Base-by-base conservation (phyloP, 345 rosid genomes). In the Heritiera fomes region DNA sequence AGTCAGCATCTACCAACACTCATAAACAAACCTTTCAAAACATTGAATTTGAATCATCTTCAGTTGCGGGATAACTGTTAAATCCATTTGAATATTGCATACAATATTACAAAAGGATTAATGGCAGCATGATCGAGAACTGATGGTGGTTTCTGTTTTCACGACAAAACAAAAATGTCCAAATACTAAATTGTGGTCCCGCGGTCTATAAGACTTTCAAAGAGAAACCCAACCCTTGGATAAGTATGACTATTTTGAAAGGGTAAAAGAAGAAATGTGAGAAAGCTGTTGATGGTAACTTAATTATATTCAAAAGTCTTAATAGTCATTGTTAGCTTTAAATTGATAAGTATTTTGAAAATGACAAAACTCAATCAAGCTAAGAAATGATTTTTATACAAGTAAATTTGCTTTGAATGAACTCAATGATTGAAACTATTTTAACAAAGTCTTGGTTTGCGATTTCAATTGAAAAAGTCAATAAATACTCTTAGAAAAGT, bases 71-170 rank as follows among this genome's bases (percentile, higher is more conserved):
- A 50, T 23, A 52, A 41, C 28, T 32, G 50, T 65, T 64, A 67
- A 75, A 75, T 65, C 73, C 55, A 55, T 63, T 49, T 32, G 12
- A 28, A 73, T 46, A 32, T 5, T 69, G 49, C 28, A 23, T 62
- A 62, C 47, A 41, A 15, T 43, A 43, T 6, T 3, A 15, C 6
- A 28, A 52, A 23, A 23, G 28, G 28, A 23, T 23, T 23, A 64
- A 58, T 8, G 20, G 75, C 75, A 68, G 75, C 75, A 50, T 56
- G 62, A 75, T 75, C 79, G 63, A 80, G 75, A 75, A 62, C 40
- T 80, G 78, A 75, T 56, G 60, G 74, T 23, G 67, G 56, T 23
- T 23, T 23, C 28, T 23, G 3, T 11, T 74, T 17, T 34, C 23
- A 55, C 28, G 69, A 74, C 78, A 80, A 30, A 66, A 40, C 68